Evolutionary conservation across 768 basidiomycete genomes (phyloP).

Genomic region (Lentinula boryana): DNA sequence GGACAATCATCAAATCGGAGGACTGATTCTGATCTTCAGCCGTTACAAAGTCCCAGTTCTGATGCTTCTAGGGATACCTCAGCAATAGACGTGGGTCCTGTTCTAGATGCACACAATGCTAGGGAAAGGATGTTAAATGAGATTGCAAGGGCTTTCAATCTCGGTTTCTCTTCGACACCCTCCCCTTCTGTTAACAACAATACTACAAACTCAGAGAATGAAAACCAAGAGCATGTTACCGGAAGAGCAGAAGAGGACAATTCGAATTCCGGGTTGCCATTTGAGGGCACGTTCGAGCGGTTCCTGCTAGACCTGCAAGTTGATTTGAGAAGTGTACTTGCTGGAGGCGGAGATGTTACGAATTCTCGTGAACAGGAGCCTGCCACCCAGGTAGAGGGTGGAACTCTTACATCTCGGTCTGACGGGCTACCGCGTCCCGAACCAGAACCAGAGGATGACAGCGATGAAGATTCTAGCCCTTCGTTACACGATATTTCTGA

Average conservation of each 20-base stretch:
- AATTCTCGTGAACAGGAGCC: slow-evolving; percentile 12
- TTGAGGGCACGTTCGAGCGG: slow-evolving; percentile 72
- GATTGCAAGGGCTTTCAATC: slow-evolving; percentile 76
- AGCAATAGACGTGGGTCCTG: background rate
- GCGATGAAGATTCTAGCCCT: slow-evolving; percentile 20
- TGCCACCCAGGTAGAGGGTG: background rate
- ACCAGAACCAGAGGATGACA: slow-evolving; percentile 6
- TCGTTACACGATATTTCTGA: slow-evolving; percentile 27
- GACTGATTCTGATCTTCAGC: background rate
- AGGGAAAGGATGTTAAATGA: slow-evolving; percentile 71
- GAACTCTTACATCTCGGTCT: no score
- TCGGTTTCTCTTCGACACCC: slow-evolving; percentile 48
- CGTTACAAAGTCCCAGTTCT: background rate
- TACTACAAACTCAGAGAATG: background rate
- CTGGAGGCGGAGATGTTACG: slow-evolving; percentile 9
- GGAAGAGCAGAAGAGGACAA: background rate
- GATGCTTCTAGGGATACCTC: background rate
- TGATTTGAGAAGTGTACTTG: slow-evolving; percentile 62
- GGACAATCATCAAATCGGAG: background rate
- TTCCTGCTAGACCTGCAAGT: slow-evolving; percentile 75
- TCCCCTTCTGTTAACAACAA: background rate
- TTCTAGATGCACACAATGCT: slow-evolving; percentile 31
- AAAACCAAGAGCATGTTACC: background rate
- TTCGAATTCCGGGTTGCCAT: slow-evolving; percentile 20
- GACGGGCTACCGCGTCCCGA: background rate